phyloP scores from a whole-genome alignment of 768 basidiomycete genomes.

The Macrocybe gigantea region DNA sequence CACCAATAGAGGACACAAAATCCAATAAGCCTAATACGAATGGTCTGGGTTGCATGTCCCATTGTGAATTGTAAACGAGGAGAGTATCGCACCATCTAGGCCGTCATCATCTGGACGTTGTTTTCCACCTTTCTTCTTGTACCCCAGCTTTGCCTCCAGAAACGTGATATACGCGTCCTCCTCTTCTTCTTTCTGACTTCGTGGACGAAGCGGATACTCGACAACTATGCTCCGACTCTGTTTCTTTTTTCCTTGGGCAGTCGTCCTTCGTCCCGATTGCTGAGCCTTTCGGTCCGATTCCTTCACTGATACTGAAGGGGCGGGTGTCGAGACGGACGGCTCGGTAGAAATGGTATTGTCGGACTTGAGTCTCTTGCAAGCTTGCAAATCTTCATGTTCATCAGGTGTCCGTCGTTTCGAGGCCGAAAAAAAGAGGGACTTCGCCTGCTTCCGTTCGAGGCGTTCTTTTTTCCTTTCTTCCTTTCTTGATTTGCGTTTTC shows the following conservation, averaged over 20 bases:
- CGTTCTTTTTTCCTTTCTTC: too few species aligned
- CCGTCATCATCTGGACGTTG: constrained; percentile 60
- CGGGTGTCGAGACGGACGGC: not conserved
- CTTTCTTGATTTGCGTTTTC: too few species aligned
- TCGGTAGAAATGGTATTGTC: not conserved
- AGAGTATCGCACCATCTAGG: constrained; percentile 59
- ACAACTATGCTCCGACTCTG: constrained; percentile 28
- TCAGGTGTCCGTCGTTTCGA: too few species aligned
- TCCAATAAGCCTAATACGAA: constrained; percentile 44
- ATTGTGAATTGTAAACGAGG: not conserved
- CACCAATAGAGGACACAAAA: constrained; percentile 35
- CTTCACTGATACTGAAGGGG: not conserved
- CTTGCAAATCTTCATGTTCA: too few species aligned
- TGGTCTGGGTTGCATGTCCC: not conserved
- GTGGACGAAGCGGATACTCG: constrained; percentile 14
- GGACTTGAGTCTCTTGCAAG: constrained; percentile 3
- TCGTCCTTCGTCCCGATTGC: constrained; percentile 4
- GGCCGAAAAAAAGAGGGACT: constrained; percentile 3
- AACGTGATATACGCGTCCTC: constrained; percentile 87
- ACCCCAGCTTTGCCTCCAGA: constrained; percentile 73
- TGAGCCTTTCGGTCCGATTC: not conserved
- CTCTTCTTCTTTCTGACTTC: constrained; percentile 42
- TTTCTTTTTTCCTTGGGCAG: constrained; percentile 15
- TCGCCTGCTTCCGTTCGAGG: constrained; percentile 46
- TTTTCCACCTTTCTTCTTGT: constrained; percentile 27